Evolutionary conservation across 75 land plant genomes (phyloP), one percentile per base, ranked within the genome.

Genomic region (Picea sitchensis): DNA sequence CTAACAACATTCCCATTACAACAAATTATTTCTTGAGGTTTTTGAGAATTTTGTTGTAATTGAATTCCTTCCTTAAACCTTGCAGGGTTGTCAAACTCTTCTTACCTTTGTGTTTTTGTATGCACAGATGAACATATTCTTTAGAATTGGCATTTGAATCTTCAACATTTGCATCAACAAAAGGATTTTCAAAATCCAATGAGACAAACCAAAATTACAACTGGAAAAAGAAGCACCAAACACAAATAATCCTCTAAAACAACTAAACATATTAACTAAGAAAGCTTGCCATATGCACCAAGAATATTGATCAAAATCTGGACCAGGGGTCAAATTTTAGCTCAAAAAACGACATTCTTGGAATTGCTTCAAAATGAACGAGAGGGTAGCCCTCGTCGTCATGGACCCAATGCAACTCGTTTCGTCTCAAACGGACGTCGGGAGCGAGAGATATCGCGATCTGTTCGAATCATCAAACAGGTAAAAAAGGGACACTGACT

Each of bases 51-150:
- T 85, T 90, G 78, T 77, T 84, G 83, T 90, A 90, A 75, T 81
- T 88, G 81, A 88, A 88, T 58, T 90, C 87, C 56, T 88, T 90
- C 79, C 79, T 88, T 71, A 90, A 77, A 14, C 90, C 91, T 75
- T 90, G 90, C n/a, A 90, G 88, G 51, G 91, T 90, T 14, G 91
- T 90, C 81, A 90, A 77, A 63, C 91, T 88, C 88, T 90, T 88
- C 34, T 91, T 82, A 11, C 91, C 91, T 73, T 90, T 88, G 61
- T 91, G 76, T 79, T 90, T 90, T 85, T 90, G 91, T 73, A 85
- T 82, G 75, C 91, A 81, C 76, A 90, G 81, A 83, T 90, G 91
- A 61, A 90, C 91, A 76, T 90, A 88, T 38, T 87, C 89, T 77
- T 84, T 88, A 34, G 91, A 79, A 6, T 91, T 91, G 61, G 86